Percentiles rank a stretch among this genome's conserved stretches.
phyloP scores from a whole-genome alignment of 108 stramenopile species.

The Nitzschia palea region DNA sequence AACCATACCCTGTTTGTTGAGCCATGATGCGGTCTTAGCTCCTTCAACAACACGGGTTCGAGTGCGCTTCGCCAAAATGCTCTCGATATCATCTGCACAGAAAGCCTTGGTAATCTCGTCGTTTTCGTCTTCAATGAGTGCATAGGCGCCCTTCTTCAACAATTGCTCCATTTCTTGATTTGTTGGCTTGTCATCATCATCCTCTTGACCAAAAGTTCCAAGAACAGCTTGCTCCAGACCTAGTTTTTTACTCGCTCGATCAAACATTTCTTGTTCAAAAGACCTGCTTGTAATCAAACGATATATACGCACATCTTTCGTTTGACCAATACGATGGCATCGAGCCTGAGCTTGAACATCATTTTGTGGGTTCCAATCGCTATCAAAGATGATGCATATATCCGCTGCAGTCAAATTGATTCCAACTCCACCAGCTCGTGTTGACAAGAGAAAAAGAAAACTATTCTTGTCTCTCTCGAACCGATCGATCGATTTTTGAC shows the following conservation, averaged over 20 bases:
- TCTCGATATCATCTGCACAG: conserved; percentile 90
- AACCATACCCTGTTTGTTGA: conserved; percentile 84
- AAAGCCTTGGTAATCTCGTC: conserved; percentile 86
- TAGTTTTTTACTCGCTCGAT: conserved; percentile 95
- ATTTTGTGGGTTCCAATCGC: conserved; percentile 99
- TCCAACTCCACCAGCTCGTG: conserved; percentile 91
- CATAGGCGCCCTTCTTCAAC: conserved; percentile 92
- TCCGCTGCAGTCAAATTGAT: conserved; percentile 99
- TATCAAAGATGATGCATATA: conserved; percentile 84
- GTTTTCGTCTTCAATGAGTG: conserved; percentile 81
- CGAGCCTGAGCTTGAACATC: conserved; percentile 98
- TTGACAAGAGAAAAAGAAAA: conserved; percentile 92
- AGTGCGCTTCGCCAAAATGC: conserved; percentile 83
- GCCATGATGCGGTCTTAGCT: conserved; percentile 87
- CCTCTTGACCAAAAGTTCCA: conserved; percentile 88
- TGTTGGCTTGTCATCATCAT: conserved; percentile 87
- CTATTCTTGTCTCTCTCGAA: conserved; percentile 88
- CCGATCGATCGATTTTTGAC: conserved; percentile 98
- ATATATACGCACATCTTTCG: conserved; percentile 94
- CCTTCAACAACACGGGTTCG: conserved; percentile 89
- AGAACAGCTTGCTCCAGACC: conserved; percentile 99
- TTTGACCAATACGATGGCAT: conserved; percentile 99
- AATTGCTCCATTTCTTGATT: conserved; percentile 93
- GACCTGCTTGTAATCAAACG: conserved; percentile 95
- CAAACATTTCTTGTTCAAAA: conserved; percentile 99